Evolutionary conservation across 306 rosid species (phyloP).

Genomic region (Crataegus laevigata): DNA sequence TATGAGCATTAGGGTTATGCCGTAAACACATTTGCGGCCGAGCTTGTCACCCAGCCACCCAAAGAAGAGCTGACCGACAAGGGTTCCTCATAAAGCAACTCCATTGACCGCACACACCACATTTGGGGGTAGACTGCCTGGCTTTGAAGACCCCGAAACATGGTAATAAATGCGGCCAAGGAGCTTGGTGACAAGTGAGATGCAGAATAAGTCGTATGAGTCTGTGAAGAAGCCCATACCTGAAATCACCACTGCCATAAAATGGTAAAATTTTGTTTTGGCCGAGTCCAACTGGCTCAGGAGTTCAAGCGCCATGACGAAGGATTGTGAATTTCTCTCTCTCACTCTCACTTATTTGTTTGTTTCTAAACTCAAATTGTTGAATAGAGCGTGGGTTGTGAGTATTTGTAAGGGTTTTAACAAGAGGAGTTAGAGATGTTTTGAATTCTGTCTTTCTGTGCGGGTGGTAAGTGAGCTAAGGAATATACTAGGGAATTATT

Average conservation of each 20-base stretch:
- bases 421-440: too few relatives aligned
- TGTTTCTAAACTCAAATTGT: neutral
- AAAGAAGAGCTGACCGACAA: constrained; percentile 29
- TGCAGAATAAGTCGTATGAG: constrained; percentile 39
- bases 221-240: constrained; percentile 48
- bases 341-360: too few relatives aligned
- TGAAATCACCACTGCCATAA: constrained; percentile 30
- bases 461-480: too few relatives aligned
- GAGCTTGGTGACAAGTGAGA: constrained; percentile 47
- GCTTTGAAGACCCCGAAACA: constrained; percentile 15
- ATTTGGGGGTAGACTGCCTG: constrained; percentile 36
- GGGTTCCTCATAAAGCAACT: constrained; percentile 37
- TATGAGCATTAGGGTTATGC: constrained; percentile 41
- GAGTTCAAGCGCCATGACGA: constrained; percentile 22
- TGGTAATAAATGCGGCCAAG: constrained; percentile 40
- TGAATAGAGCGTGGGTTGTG: neutral
- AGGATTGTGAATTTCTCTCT: neutral
- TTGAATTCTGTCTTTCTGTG: too few relatives aligned
- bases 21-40: constrained; percentile 39
- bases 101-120: constrained; percentile 38
- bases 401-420: too few relatives aligned
- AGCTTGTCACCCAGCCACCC: constrained; percentile 48
- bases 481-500: too few relatives aligned
- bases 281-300: constrained; percentile 23
- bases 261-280: constrained; percentile 35